These are phyloP conservation scores for Prunus campanulata DNA, from an alignment of 306 rosid species.

Conservation along the genomic window DNA sequence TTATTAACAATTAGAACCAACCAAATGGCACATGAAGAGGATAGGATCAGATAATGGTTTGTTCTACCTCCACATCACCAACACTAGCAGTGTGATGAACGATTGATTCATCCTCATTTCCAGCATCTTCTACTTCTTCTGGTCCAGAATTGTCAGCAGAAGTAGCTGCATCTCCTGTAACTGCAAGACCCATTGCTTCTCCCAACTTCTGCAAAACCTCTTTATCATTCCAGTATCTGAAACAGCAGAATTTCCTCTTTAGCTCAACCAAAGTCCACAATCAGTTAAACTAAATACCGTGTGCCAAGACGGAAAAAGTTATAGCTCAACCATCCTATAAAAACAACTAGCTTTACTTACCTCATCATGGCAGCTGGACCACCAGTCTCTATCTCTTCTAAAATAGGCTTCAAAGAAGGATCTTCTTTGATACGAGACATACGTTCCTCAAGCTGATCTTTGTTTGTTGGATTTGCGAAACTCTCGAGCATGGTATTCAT, in stretches of 20 bases:
- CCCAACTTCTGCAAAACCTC: slow-evolving; percentile 23
- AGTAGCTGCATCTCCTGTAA: slow-evolving; percentile 14
- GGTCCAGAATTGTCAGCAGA: slow-evolving; percentile 32
- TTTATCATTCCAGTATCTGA: slow-evolving; percentile 91
- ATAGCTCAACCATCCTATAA: slow-evolving; percentile 2
- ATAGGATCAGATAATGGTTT: not conserved
- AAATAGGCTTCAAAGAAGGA: slow-evolving; percentile 91
- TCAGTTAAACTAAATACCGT: not conserved
- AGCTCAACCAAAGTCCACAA: slow-evolving; percentile 9
- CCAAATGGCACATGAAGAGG: slow-evolving; percentile 12
- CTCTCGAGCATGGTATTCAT: slow-evolving; percentile 84
- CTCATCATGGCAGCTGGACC: slow-evolving; percentile 99
- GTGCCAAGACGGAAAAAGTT: slow-evolving; percentile 1
- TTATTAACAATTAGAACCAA: not conserved
- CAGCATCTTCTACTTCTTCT: slow-evolving; percentile 77
- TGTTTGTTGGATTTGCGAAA: slow-evolving; percentile 72
- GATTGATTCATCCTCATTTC: slow-evolving; percentile 87
- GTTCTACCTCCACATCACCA: slow-evolving; percentile 86
- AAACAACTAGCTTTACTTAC: slow-evolving; percentile 34
- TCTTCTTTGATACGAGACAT: slow-evolving; percentile 95
- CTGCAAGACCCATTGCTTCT: slow-evolving; percentile 27
- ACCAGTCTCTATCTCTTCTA: slow-evolving; percentile 93
- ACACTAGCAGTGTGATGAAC: slow-evolving; percentile 96
- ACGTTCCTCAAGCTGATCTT: slow-evolving; percentile 94
- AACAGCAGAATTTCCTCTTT: slow-evolving; percentile 19